A percentile compares a stretch with the other conserved stretches of the same genome.
phyloP scores from a whole-genome alignment of 2,329 filamentous ascomycete species.

The Bipolaris zeicola region DNA sequence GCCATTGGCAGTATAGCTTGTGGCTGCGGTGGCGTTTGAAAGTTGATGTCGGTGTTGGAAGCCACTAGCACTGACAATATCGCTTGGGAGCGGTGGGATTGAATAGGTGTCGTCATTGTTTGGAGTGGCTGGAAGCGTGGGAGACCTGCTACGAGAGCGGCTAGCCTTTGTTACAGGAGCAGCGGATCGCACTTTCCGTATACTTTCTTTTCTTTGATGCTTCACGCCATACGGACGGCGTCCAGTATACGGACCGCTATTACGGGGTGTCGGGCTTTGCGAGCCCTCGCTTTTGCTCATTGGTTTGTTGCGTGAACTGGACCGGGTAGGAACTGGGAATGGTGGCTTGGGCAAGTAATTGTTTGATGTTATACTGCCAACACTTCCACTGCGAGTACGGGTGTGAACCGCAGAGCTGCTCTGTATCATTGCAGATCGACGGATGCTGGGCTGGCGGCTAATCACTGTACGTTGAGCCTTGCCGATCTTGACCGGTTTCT shows the following conservation, averaged over 20 bases:
- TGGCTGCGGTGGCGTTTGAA: slow-evolving; percentile 66
- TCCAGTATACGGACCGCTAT: slow-evolving; percentile 42
- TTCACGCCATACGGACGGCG: slow-evolving; percentile 49
- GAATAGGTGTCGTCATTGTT: slow-evolving; percentile 71
- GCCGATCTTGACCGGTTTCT: slow-evolving; percentile 43
- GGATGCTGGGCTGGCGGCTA: slow-evolving; percentile 65
- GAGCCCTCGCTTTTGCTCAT: slow-evolving; percentile 75
- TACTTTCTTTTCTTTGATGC: slow-evolving; percentile 63
- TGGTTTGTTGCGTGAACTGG: slow-evolving; percentile 79
- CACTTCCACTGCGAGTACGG: slow-evolving; percentile 68
- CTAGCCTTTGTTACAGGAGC: slow-evolving; percentile 65
- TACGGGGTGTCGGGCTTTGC: slow-evolving; percentile 72
- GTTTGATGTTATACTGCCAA: slow-evolving; percentile 59
- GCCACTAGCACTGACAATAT: slow-evolving; percentile 63
- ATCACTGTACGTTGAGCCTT: slow-evolving; percentile 40
- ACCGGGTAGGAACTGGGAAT: slow-evolving; percentile 87
- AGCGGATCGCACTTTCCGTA: slow-evolving; percentile 84
- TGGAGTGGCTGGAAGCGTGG: slow-evolving; percentile 70
- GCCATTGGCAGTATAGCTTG: slow-evolving; percentile 60
- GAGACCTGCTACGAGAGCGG: slow-evolving; percentile 55
- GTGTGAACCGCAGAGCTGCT: slow-evolving; percentile 75
- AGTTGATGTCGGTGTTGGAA: slow-evolving; percentile 61
- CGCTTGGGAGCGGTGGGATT: slow-evolving; percentile 73
- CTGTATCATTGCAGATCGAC: slow-evolving; percentile 79
- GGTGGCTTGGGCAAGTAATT: slow-evolving; percentile 64